Evolutionary conservation across 257 asterid genomes (phyloP).

Genomic region (Mentha longifolia): DNA sequence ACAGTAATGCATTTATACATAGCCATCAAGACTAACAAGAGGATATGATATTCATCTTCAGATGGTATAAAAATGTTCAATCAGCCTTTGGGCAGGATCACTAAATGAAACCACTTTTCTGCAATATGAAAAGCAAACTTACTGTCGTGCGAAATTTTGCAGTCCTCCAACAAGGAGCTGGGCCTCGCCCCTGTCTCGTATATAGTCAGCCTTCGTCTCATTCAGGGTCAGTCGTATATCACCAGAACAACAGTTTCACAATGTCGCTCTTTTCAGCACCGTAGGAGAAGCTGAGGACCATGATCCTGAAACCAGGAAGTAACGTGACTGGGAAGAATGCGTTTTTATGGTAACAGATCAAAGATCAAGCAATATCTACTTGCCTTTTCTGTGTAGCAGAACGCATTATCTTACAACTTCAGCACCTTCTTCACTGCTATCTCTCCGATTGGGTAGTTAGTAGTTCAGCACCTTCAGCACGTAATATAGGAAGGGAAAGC

Average conservation of each 20-base stretch:
- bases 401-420: conserved; percentile 33
- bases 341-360: not conserved
- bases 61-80: not conserved
- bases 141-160: not conserved
- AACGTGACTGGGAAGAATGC: not conserved
- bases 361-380: conserved; percentile 1
- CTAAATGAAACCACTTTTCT: conserved; percentile 2
- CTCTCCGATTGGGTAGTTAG: conserved; percentile 65
- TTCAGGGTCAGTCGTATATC: not conserved
- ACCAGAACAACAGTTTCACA: not conserved
- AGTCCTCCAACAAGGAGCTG: not conserved
- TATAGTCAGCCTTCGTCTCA: not conserved
- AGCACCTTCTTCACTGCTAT: conserved; percentile 42
- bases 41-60: conserved; percentile 8
- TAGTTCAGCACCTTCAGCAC: conserved; percentile 80
- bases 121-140: conserved; percentile 1
- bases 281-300: not conserved
- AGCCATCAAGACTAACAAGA: not conserved
- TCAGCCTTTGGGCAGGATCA: not conserved
- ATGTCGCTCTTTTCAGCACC: not conserved
- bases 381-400: conserved; percentile 14
- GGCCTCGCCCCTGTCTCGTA: not conserved
- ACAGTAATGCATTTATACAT: not conserved
- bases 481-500: conserved; percentile 1
- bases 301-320: conserved; percentile 6